Conservation (phyloP, 208 protist species). For the Trypanosoma scelopori region DNA sequence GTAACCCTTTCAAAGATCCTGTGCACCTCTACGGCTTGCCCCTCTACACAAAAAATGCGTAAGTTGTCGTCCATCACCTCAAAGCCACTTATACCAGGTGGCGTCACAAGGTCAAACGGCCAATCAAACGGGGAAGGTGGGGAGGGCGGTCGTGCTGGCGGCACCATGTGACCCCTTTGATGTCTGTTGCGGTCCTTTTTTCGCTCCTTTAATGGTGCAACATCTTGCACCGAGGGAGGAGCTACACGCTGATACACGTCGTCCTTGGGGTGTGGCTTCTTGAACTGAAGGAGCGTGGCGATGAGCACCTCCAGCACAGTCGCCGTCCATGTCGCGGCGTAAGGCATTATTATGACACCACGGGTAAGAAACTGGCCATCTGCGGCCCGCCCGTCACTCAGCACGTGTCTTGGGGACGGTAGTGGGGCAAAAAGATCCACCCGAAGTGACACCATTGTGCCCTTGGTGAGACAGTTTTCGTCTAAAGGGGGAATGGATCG, state of each 20-base stretch:
- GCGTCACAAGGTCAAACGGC: constrained; percentile 63
- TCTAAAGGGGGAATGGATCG: constrained; percentile 20
- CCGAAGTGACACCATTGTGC: constrained; percentile 41
- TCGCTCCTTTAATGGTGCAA: constrained; percentile 26
- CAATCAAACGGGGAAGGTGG: constrained; percentile 31
- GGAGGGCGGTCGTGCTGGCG: constrained; percentile 30
- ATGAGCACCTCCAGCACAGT: constrained; percentile 51
- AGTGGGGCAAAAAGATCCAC: constrained; percentile 73
- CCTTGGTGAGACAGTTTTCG: constrained; percentile 51
- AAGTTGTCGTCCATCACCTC: constrained; percentile 78
- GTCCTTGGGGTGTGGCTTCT: constrained; percentile 11
- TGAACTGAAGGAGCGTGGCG: constrained; percentile 22
- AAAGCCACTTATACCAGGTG: constrained; percentile 81
- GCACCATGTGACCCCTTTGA: constrained; percentile 15
- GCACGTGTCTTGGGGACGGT: constrained; percentile 55
- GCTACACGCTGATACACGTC: constrained; percentile 27
- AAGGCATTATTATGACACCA: constrained; percentile 70
- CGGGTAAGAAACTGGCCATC: constrained; percentile 55
- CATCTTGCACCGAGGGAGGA: constrained; percentile 21
- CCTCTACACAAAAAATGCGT: constrained; percentile 79
- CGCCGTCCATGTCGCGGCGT: constrained; percentile 47
- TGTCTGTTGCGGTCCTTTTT: constrained; percentile 20
- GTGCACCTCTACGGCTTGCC: constrained; percentile 69
- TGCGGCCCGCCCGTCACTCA: constrained; percentile 32
- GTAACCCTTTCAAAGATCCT: constrained; percentile 38